phyloP scores from a whole-genome alignment of 441 rosid genomes.

The Mallotus repandus region DNA sequence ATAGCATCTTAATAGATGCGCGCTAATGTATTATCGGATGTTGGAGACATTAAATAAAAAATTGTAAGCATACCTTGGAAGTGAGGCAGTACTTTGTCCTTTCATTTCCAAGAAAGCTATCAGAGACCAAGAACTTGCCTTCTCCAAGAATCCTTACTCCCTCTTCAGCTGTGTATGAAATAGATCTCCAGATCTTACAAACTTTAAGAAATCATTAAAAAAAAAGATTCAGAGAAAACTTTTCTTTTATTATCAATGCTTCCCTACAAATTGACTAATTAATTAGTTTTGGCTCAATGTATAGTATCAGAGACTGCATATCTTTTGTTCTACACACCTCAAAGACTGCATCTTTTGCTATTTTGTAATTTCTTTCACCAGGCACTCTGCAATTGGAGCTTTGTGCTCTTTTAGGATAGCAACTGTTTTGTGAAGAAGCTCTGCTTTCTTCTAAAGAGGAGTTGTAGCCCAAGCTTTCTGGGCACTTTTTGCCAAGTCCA shows the following conservation, averaged over 20 bases:
- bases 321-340: constrained; percentile 43
- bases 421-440: constrained; percentile 94
- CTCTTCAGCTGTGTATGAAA: constrained; percentile 92
- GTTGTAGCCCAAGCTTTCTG: constrained; percentile 94
- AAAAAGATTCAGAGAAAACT: not conserved
- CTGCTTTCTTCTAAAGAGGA: constrained; percentile 96
- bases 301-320: no score
- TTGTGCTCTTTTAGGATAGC: constrained; percentile 84
- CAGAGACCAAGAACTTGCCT: constrained; percentile 90
- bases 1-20: no score
- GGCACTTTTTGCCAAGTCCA: constrained; percentile 75
- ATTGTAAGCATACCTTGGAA: constrained; percentile 59
- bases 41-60: no score
- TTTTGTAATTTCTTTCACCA: constrained; percentile 94
- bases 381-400: constrained; percentile 78
- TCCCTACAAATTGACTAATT: no score
- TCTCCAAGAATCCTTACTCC: constrained; percentile 95
- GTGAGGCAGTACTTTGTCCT: constrained; percentile 97
- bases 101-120: constrained; percentile 94
- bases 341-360: constrained; percentile 90
- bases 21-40: no score
- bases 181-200: constrained; percentile 94
- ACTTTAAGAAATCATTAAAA: constrained; percentile 34
- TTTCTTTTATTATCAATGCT: not conserved
- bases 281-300: no score